These are phyloP conservation scores for Aegilops sharonensis DNA, from an alignment of 176 grass and related monocot species.

Conservation along the genomic window DNA sequence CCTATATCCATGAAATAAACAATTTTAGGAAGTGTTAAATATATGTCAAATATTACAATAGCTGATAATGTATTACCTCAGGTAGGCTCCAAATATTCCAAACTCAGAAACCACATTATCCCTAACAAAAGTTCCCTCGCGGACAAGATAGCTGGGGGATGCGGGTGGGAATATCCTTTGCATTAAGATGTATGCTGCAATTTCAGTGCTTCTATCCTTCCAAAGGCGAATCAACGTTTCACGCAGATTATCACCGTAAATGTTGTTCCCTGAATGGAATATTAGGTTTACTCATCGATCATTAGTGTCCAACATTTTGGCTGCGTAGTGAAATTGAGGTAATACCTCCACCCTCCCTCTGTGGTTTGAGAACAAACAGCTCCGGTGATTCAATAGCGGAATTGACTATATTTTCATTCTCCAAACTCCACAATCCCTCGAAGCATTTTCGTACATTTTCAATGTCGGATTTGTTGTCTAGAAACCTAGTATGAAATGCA, in stretches of 20 bases:
- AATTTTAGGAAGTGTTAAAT: background rate
- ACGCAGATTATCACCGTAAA: conserved; percentile 50
- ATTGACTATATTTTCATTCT: conserved; percentile 31
- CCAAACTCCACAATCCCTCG: conserved; percentile 64
- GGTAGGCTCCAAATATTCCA: conserved; percentile 59
- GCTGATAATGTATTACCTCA: conserved; percentile 25
- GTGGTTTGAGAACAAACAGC: conserved; percentile 66
- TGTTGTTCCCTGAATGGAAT: conserved; percentile 49
- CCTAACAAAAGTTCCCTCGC: conserved; percentile 35
- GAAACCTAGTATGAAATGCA: conserved; percentile 31
- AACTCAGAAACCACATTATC: conserved; percentile 59
- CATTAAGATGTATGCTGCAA: conserved; percentile 68
- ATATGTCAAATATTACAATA: background rate
- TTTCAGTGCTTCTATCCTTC: conserved; percentile 40
- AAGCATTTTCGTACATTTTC: conserved; percentile 57
- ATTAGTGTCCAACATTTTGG: background rate
- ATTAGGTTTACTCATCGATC: background rate
- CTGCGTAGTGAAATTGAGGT: background rate
- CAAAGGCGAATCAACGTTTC: conserved; percentile 40
- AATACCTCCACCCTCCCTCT: conserved; percentile 69
- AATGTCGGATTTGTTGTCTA: conserved; percentile 41
- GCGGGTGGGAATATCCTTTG: conserved; percentile 59
- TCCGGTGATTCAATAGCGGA: conserved; percentile 60
- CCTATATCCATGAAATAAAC: conserved; percentile 28
- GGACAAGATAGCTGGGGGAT: conserved; percentile 52